A percentile compares a stretch with the other conserved stretches of the same genome.
Conservation (phyloP, 306 rosid genomes). For the Lablab purpureus region DNA sequence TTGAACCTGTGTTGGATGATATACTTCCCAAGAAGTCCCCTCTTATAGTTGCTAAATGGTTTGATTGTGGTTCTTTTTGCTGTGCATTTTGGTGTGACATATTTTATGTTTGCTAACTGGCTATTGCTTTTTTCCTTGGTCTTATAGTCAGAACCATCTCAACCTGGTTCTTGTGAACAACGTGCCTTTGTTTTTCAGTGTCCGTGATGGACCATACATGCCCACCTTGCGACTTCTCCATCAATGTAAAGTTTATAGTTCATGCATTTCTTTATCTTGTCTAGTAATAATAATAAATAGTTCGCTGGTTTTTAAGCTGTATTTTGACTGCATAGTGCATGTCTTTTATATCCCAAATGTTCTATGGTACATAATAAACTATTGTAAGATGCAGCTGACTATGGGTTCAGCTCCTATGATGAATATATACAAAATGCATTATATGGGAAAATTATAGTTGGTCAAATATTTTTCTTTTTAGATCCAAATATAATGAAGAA, state of each 20-base stretch:
- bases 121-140: slow-evolving; percentile 29
- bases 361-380: background rate
- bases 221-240: slow-evolving; percentile 97
- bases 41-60: slow-evolving; percentile 95
- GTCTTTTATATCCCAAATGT: background rate
- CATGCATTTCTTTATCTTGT: slow-evolving; percentile 36
- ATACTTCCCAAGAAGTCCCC: slow-evolving; percentile 96
- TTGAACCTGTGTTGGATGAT: slow-evolving; percentile 92
- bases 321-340: slow-evolving; percentile 9
- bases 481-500: slow-evolving; percentile 96
- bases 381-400: slow-evolving; percentile 13
- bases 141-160: slow-evolving; percentile 94
- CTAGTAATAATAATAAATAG: background rate
- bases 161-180: slow-evolving; percentile 93
- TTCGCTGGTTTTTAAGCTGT: background rate
- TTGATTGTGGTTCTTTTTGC: slow-evolving; percentile 41
- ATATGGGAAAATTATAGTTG: slow-evolving; percentile 28
- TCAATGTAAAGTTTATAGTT: slow-evolving; percentile 72
- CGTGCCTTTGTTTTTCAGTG: slow-evolving; percentile 90
- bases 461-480: slow-evolving; percentile 22
- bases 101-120: slow-evolving; percentile 39
- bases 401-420: slow-evolving; percentile 17
- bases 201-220: slow-evolving; percentile 99
- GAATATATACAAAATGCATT: slow-evolving; percentile 9
- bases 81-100: slow-evolving; percentile 2